Base-by-base conservation (phyloP, 73 alveolate species). In the Breviolum minutum region DNA sequence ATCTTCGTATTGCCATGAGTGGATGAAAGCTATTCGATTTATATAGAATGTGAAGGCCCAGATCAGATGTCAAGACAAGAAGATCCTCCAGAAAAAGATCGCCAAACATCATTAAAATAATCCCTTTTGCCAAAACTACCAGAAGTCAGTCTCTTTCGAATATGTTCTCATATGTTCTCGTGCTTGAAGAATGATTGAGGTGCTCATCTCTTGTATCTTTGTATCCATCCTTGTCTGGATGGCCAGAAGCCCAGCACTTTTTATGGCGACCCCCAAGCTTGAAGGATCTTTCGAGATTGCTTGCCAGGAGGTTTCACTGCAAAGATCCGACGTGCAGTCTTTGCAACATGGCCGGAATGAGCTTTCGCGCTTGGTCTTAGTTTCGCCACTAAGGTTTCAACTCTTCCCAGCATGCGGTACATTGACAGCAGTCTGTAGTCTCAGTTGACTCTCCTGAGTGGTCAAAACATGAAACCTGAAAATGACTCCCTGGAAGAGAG, bases 191-290 rank as follows among this genome's bases (percentile, higher is more conserved):
- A 30, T 30, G 24, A 13, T 22, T 19, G 61, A 83, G 92, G 92
- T 83, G 92, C 74, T 83, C 27, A 83, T 83, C 11, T 19, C 61
- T 48, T 29, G 68, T 54, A 83, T 83, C 11, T 83, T 83, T 60
- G 54, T 83, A 8, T 83, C 92, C 92, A 83, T 83, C 71, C 19
- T 83, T 22, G 92, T 83, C 24, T 83, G 92, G 92, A 83, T 83
- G 92, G 92, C 22, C 32, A 22, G 40, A 54, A 9, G 26, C 92
- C 64, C 48, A 83, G 92, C 26, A 19, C 89, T 19, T 16, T 11
- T 69, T 69, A n/a, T 62, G 22, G 32, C 32, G 84, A 17, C 48
- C 9, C 84, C 24, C 24, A 26, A 74, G 30, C 84, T 17, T 74
- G 84, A 26, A 68, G 76, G 76, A 68, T 17, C 22, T 68, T 74